Evolutionary conservation across 2,329 filamentous ascomycete species (phyloP).

Genomic region (Phaeosphaeriaceae sp.): DNA sequence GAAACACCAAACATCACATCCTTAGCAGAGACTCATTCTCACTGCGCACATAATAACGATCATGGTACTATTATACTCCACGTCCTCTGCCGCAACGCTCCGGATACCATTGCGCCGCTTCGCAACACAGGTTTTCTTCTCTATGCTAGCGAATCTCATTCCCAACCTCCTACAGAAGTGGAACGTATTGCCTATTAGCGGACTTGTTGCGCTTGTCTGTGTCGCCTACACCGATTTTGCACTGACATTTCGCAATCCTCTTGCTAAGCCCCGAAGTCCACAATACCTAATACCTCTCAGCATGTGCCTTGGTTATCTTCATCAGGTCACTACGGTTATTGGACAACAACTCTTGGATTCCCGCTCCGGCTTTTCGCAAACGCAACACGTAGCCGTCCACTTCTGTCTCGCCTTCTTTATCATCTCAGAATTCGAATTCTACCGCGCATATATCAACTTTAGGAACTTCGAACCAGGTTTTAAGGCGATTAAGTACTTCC

Average conservation of each 20-base stretch:
- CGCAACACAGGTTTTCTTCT: constrained; percentile 5
- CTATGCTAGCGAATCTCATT: constrained; percentile 4
- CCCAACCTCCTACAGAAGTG: constrained; percentile 3
- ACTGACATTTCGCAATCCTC: constrained; percentile 3
- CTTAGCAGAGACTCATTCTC: too few species aligned
- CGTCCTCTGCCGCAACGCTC: too few species aligned
- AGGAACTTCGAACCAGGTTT: constrained; percentile 3
- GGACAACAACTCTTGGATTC: constrained; percentile 1
- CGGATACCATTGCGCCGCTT: background rate
- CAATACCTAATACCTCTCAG: background rate
- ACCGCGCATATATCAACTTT: constrained; percentile 5
- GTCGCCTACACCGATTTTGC: background rate
- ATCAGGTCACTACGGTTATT: constrained; percentile 3
- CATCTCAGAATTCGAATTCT: constrained; percentile 6
- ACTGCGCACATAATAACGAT: too few species aligned
- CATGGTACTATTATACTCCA: too few species aligned
- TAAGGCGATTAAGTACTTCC: constrained; percentile 2
- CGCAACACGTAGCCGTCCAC: constrained; percentile 4
- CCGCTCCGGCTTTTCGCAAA: constrained; percentile 4
- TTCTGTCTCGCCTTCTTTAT: constrained; percentile 5
- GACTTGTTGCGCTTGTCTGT: constrained; percentile 1
- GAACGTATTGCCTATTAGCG: constrained; percentile 1
- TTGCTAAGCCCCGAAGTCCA: constrained; percentile 1
- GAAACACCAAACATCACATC: too few species aligned
- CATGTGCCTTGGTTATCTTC: constrained; percentile 1